Evolutionary conservation across 139 green algal genomes (phyloP), one percentile per base, ranked within the genome.

Genomic region (Asterochloris sp.): DNA sequence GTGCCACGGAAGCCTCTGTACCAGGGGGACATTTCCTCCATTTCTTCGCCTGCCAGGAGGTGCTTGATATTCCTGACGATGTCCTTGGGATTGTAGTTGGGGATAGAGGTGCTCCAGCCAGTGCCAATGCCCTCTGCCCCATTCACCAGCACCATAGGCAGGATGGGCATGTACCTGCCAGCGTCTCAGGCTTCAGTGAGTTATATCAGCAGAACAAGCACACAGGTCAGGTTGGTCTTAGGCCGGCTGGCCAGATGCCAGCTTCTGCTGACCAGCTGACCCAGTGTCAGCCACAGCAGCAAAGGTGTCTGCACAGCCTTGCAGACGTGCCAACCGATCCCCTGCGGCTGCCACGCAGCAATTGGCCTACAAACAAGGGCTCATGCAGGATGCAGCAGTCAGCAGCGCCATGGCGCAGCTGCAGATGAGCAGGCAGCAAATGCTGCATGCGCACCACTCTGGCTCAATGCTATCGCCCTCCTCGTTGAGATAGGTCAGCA

Each of bases 91-190:
- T 95, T 97, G 93, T 97, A 99, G 91, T 98, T 99, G 82, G 97
- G 97, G 75, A 99, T 96, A 74, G 77, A 96, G 14, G 96, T 99
- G 87, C 88, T 96, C 97, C 97, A 99, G 74, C 97, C 97, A 4
- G 97, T 99, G 75, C 97, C 97, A 69, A 99, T 99, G 86, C 97
- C 97, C 81, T 99, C 97, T 14, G 96, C 96, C 61, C 97, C 97
- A 78, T 99, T 98, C 47, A 99, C 82, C 63, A 99, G 92, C 69
- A 99, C 97, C 29, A 91, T 90, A 11, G 95, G 95, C 68, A 97
- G 76, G 64, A 97, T 91, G 23, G 94, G 95, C 83, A 96, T 88
- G 82, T 97, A 98, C 92, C 93, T 96, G 88, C 26, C 64, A 2
- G 38, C 6, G 38, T 54, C 6, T 2, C 38, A 54, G 38, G 38